phyloP scores from a whole-genome alignment of 352 stramenopile genomes.

The Globisporangium cystogenes region DNA sequence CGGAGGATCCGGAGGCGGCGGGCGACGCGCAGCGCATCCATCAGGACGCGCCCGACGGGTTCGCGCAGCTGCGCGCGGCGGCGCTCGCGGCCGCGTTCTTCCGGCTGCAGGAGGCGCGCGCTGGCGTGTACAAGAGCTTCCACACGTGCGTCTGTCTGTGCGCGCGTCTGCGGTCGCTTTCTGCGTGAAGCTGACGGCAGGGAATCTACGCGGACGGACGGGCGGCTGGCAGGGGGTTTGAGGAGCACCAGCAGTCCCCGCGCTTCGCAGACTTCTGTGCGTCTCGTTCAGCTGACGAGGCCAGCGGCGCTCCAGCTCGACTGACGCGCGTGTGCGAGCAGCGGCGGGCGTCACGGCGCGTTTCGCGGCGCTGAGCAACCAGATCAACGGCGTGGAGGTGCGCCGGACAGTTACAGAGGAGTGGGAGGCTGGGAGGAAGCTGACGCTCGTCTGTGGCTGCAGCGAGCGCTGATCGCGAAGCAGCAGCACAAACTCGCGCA shows the following conservation, averaged over 20 bases:
- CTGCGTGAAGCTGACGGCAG: neutral
- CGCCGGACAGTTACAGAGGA: neutral
- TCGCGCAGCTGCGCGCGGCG: constrained; percentile 8
- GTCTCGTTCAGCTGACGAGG: neutral
- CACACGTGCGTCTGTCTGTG: constrained; percentile 22
- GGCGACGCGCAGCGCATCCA: neutral
- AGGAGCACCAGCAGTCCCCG: constrained; percentile 55
- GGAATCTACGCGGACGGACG: neutral
- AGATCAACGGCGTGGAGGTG: constrained; percentile 69
- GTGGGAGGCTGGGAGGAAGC: neutral
- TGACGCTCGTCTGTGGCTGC: neutral
- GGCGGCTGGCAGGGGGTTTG: constrained; percentile 40
- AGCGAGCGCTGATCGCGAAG: constrained; percentile 25
- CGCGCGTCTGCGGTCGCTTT: neutral
- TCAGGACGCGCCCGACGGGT: constrained; percentile 2
- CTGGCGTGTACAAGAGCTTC: constrained; percentile 70
- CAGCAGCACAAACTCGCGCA: constrained; percentile 36
- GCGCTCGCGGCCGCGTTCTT: constrained; percentile 42
- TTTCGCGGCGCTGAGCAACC: constrained; percentile 60
- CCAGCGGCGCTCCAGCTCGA: too few species aligned
- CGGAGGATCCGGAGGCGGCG: neutral
- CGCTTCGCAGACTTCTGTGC: constrained; percentile 63
- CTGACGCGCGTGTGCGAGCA: constrained; percentile 12
- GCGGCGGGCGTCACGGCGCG: constrained; percentile 50
- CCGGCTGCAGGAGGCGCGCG: constrained; percentile 50